Evolutionary conservation across 177 flowering plant species (phyloP), one percentile per base, ranked within the genome.

Genomic region (Telopea speciosissima): DNA sequence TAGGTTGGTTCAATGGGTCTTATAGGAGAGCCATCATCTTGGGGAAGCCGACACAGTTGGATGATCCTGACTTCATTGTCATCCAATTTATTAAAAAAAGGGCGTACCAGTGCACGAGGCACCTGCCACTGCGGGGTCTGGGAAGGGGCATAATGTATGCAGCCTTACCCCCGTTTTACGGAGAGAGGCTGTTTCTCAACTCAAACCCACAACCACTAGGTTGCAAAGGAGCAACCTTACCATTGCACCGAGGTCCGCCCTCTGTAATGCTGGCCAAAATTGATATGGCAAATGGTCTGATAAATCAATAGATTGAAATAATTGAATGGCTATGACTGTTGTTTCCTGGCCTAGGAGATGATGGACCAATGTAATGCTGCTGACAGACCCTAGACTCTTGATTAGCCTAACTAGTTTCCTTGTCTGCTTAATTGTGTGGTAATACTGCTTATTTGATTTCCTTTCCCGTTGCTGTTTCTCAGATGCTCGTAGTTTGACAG

Each of bases 401-500:
- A 28, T 68, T 62, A 25, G 62, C 40, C 40, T 36, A 8, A 5
- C 52, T 62, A n/a, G 44, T 9, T 68, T 45, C 22, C 14, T 21
- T 42, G 23, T 24, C 6, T 16, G 10, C 23, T 16, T 44, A 16
- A 11, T 24, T 65, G 28, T 61, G 21, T 45, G 63, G 13, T n/a
- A 58, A 40, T 11, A 65, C 52, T 44, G 61, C 14, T 66, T 22
- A n/a, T 24, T 19, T 66, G 28, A 66, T 28, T 3, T 67, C 64
- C 17, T n/a, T 45, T 65, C 19, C 60, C 40, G 5, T 5, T 73
- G 40, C 58, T 72, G 73, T 33, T 79, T 66, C 24, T 62, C 81
- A 93, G 97, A 89, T 65, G 84, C 88, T 56, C 81, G 81, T 45
- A 90, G 82, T 75, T 84, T 94, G 81, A 79, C 97, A 13, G 91